phyloP scores from a whole-genome alignment of 73 alveolate species.

The Tetrahymena elliotti region DNA sequence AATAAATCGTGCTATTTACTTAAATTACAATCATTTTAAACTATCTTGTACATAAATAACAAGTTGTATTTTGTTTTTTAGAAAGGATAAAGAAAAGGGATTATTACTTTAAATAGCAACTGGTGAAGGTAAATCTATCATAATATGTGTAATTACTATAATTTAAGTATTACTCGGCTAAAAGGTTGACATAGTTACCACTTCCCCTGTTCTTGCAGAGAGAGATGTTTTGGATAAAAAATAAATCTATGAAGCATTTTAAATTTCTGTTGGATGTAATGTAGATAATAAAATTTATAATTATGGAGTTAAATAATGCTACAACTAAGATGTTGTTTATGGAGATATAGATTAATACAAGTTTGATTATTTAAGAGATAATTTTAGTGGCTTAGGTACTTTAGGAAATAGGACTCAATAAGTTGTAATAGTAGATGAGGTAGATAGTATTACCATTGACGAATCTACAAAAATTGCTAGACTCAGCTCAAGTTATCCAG shows the following conservation, averaged over 20 bases:
- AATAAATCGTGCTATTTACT: not conserved
- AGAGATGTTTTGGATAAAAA: slow-evolving; percentile 54
- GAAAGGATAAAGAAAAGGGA: slow-evolving; percentile 12
- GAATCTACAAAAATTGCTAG: slow-evolving; percentile 5
- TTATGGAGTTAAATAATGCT: slow-evolving; percentile 29
- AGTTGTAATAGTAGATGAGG: slow-evolving; percentile 19
- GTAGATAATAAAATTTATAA: not conserved
- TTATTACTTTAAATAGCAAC: slow-evolving; percentile 51
- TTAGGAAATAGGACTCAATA: not conserved
- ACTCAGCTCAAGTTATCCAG: not conserved
- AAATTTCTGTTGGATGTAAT: slow-evolving; percentile 31
- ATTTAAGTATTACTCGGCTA: slow-evolving; percentile 40
- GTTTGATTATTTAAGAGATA: slow-evolving; percentile 24
- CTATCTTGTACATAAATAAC: not conserved
- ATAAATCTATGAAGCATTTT: slow-evolving; percentile 23
- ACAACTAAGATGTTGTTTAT: slow-evolving; percentile 25
- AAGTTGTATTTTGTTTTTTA: not conserved
- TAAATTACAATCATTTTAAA: not conserved
- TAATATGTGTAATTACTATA: slow-evolving; percentile 52
- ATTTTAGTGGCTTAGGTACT: not conserved
- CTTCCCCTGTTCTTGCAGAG: slow-evolving; percentile 64
- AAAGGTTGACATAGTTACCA: slow-evolving; percentile 62
- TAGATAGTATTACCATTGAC: slow-evolving; percentile 18
- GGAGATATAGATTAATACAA: slow-evolving; percentile 1
- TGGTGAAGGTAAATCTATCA: slow-evolving; percentile 76